Conservation (phyloP, 148 eudicot genomes). For the Salicornia ramosissima region DNA sequence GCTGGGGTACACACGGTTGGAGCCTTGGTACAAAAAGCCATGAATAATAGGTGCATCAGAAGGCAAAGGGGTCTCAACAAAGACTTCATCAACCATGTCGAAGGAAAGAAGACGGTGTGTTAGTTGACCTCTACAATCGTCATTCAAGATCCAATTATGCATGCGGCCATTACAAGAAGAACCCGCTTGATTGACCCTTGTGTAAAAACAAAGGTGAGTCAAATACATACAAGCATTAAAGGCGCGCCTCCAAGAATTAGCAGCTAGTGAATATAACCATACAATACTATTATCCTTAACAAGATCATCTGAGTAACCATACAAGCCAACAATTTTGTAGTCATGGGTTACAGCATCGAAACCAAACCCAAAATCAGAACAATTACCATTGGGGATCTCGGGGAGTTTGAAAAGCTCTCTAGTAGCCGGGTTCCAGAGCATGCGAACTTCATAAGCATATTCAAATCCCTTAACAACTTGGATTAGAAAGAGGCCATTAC, state of each 20-base stretch:
- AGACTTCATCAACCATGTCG: constrained; percentile 1
- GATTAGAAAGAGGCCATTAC: neutral
- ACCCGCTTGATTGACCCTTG: neutral
- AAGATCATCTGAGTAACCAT: neutral
- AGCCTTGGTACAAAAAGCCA: neutral
- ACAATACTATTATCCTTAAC: neutral
- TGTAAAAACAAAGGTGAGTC: neutral
- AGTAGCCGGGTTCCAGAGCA: neutral
- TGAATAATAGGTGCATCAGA: neutral
- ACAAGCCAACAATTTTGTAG: neutral
- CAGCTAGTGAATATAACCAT: neutral
- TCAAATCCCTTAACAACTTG: neutral
- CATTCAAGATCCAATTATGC: neutral
- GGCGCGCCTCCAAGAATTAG: neutral
- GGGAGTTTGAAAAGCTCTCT: neutral
- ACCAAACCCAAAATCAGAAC: neutral
- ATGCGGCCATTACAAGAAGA: neutral
- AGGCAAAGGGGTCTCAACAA: neutral
- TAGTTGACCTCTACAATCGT: no score
- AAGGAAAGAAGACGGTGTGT: neutral
- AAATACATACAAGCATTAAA: no score
- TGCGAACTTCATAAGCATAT: neutral
- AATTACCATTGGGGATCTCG: neutral
- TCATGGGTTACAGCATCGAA: neutral
- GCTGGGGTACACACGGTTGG: neutral